Conservation (phyloP, 306 rosid species). For the Rosa rugosa region DNA sequence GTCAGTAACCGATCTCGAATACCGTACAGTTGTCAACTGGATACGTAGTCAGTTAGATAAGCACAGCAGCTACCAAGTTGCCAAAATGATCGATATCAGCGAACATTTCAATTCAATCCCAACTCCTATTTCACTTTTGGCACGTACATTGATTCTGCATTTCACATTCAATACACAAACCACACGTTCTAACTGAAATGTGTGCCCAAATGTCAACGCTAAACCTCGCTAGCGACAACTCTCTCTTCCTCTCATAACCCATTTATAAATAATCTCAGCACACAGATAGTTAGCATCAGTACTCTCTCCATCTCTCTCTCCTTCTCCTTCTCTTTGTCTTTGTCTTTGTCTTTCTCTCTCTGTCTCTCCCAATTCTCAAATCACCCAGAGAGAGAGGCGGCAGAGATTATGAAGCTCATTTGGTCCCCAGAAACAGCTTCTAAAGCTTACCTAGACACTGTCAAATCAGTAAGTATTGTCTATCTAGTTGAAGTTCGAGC, state of each 20-base stretch:
- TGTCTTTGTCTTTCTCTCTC: not conserved
- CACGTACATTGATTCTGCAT: not conserved
- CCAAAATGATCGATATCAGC: not conserved
- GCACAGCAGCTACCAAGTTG: conserved; percentile 4
- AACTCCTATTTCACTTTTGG: not conserved
- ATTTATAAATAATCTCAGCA: not conserved
- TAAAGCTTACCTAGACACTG: conserved; percentile 73
- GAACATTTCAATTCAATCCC: not conserved
- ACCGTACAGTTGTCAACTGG: conserved; percentile 5
- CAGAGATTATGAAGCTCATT: conserved; percentile 67
- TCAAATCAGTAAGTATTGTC: conserved; percentile 58
- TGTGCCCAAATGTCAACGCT: conserved; percentile 20
- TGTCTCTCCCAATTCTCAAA: conserved; percentile 10
- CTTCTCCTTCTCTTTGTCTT: not conserved
- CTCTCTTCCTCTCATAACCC: not conserved
- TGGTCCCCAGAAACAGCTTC: conserved; percentile 93
- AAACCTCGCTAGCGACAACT: not conserved
- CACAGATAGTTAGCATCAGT: not conserved
- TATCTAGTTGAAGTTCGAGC: not conserved
- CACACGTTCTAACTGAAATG: not conserved
- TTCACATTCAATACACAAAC: not conserved
- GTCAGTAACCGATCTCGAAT: not conserved
- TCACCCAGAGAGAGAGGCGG: not conserved
- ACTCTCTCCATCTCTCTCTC: not conserved
- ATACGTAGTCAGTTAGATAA: not conserved